phyloP scores from a whole-genome alignment of 441 rosid genomes.

The Pelargonium fulgidum region DNA sequence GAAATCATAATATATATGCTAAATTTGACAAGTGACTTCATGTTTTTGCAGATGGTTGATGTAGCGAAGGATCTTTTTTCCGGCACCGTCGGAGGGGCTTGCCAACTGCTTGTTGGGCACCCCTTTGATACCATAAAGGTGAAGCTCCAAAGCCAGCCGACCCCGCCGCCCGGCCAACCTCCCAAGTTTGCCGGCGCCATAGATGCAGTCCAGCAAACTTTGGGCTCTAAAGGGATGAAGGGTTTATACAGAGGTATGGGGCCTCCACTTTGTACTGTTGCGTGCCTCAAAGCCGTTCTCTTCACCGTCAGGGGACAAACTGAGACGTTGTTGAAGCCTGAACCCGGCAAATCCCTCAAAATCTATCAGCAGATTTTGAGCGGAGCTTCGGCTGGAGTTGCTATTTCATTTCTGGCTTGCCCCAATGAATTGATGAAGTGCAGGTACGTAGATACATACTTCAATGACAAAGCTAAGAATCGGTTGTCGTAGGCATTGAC shows the following conservation, averaged over 20 bases:
- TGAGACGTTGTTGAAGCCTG: neutral
- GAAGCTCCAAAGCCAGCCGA: neutral
- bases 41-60: neutral
- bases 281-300: neutral
- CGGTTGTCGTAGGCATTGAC: too few species aligned
- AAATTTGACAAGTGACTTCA: too few species aligned
- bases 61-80: neutral
- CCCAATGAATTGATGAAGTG: neutral
- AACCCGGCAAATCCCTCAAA: neutral
- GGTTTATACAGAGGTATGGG: neutral
- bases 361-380: neutral
- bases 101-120: neutral
- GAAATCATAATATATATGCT: too few species aligned
- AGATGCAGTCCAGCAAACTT: neutral
- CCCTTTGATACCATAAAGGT: constrained; percentile 1
- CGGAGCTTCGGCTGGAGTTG: neutral
- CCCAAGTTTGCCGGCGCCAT: neutral
- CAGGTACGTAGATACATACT: neutral
- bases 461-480: too few species aligned
- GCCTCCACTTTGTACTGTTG: neutral
- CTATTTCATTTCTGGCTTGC: neutral
- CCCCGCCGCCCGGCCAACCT: neutral
- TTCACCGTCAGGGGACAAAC: neutral
- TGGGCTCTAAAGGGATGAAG: neutral
- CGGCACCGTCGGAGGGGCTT: neutral